These are phyloP conservation scores for Balakata baccata DNA, from an alignment of 345 rosid species.

Conservation along the genomic window DNA sequence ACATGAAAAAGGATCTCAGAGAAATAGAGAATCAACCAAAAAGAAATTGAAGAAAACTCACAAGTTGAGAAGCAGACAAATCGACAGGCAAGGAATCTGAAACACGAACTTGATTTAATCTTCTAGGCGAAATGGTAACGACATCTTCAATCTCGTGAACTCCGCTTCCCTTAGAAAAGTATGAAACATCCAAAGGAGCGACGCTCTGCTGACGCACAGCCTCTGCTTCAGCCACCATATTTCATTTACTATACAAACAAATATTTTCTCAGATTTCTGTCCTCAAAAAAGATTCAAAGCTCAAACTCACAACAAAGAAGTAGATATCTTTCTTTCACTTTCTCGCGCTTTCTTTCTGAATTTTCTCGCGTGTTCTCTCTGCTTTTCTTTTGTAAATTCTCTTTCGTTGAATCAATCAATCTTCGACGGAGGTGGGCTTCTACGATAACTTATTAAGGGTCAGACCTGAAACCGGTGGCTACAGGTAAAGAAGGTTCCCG, in stretches of 20 bases:
- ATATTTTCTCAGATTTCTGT: not conserved
- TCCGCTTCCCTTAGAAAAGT: conserved; percentile 31
- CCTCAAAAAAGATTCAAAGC: not conserved
- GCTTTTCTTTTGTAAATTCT: not conserved
- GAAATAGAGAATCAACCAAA: not conserved
- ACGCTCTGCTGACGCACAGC: conserved; percentile 50
- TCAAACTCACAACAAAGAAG: not conserved
- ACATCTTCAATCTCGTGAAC: conserved; percentile 34
- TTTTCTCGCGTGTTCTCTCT: conserved; percentile 11
- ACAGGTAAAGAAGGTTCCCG: conserved; percentile 1
- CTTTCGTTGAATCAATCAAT: conserved; percentile 16
- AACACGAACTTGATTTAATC: conserved; percentile 31
- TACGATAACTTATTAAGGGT: conserved; percentile 13
- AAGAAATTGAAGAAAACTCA: conserved; percentile 25
- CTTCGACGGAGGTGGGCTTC: conserved; percentile 1
- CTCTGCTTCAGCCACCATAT: conserved; percentile 69
- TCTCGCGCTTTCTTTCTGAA: not conserved
- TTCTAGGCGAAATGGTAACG: conserved; percentile 38
- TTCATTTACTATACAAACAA: conserved; percentile 17
- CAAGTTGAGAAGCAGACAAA: conserved; percentile 33
- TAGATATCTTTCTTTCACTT: not conserved
- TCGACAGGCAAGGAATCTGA: conserved; percentile 43
- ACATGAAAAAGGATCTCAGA: not conserved
- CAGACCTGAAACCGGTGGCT: conserved; percentile 39
- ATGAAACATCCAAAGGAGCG: conserved; percentile 45